Percentiles rank a stretch among this genome's conserved stretches.
Evolutionary conservation across 2,329 filamentous ascomycete species (phyloP).

Genomic region (Paecilomyces sp.): DNA sequence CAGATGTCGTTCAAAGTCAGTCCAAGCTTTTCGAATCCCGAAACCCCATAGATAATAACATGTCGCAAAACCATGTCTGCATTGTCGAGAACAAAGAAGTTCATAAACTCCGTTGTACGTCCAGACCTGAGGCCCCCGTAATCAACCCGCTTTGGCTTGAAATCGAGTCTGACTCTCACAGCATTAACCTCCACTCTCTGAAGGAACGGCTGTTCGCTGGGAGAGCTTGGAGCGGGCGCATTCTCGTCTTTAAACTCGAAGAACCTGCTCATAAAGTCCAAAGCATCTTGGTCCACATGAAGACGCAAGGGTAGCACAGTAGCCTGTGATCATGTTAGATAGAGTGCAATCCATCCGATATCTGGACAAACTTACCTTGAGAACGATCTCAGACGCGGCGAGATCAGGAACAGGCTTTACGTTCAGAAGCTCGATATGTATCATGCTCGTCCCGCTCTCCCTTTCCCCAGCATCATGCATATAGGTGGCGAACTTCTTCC

Average conservation of each 20-base stretch:
- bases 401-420: constrained; percentile 79
- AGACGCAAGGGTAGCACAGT: constrained; percentile 77
- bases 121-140: constrained; percentile 88
- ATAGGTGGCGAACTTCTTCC: constrained; percentile 97
- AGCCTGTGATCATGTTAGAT: constrained; percentile 34
- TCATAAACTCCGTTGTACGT: constrained; percentile 97
- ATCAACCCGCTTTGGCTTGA: constrained; percentile 97
- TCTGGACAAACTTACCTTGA: constrained; percentile 49
- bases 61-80: constrained; percentile 79
- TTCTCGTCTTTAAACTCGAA: constrained; percentile 92
- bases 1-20: constrained; percentile 91
- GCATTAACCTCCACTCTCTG: constrained; percentile 83
- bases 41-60: constrained; percentile 86
- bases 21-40: constrained; percentile 83
- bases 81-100: constrained; percentile 87
- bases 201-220: constrained; percentile 73
- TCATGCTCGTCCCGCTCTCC: constrained; percentile 81
- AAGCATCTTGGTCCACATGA: constrained; percentile 93
- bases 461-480: constrained; percentile 80
- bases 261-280: constrained; percentile 95
- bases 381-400: constrained; percentile 80
- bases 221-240: constrained; percentile 44
- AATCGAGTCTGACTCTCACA: constrained; percentile 80
- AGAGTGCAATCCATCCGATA: not conserved
- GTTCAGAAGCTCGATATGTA: constrained; percentile 79